These are phyloP conservation scores for Ceratobasidium sp. DNA, from an alignment of 1,284 basidiomycete genomes.

Conservation along the genomic window DNA sequence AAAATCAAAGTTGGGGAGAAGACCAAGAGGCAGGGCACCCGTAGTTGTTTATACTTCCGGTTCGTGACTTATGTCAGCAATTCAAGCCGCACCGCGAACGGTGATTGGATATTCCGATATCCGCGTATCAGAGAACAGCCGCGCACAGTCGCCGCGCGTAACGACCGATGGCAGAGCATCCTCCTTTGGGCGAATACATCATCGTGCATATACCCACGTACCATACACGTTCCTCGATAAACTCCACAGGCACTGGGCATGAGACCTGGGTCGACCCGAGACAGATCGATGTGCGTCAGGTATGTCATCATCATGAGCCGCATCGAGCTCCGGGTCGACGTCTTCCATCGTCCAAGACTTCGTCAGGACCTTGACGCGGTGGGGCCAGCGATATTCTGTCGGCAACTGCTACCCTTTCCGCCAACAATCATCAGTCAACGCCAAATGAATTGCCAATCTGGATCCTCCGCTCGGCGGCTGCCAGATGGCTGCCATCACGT, in stretches of 20 bases:
- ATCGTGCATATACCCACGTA: no score
- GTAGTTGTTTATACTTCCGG: constrained; percentile 2
- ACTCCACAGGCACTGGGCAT: no score
- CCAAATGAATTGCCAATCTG: constrained; percentile 9
- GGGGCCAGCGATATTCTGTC: not conserved
- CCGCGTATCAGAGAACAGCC: no score
- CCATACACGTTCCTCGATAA: no score
- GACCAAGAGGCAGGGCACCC: not conserved
- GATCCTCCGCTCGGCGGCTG: not conserved
- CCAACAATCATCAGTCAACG: not conserved
- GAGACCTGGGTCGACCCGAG: no score
- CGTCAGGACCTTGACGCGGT: not conserved
- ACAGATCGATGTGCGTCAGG: not conserved
- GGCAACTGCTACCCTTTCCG: not conserved
- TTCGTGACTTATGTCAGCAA: constrained; percentile 7
- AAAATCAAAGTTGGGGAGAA: constrained; percentile 1
- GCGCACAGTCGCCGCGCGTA: not conserved
- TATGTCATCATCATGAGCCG: not conserved
- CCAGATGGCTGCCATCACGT: constrained; percentile 36
- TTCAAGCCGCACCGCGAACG: no score
- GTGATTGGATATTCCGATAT: no score
- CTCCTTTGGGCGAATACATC: no score
- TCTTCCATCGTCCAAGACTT: not conserved
- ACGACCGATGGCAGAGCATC: not conserved
- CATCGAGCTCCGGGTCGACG: no score